Evolutionary conservation across 2,329 filamentous ascomycete genomes (phyloP), one percentile per base, ranked within the genome.

Genomic region (Pyricularia sp.): DNA sequence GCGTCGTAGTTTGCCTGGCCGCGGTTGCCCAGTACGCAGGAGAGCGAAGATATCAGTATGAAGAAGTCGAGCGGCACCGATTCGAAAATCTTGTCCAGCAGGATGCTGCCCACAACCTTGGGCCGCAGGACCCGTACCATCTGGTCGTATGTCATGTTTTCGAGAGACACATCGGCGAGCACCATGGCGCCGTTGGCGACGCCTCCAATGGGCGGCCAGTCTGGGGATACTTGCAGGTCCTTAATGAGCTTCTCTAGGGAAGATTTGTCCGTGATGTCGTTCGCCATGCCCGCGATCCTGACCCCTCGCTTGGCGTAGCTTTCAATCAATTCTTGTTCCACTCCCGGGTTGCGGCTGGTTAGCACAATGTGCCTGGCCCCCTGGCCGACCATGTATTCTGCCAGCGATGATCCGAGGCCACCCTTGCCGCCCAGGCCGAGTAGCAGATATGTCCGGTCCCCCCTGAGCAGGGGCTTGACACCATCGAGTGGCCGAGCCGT

Each of bases 321-420:
- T 5, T 4, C 17, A 14, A 28, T 64, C 58, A 36, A 50, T 5
- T 7, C 14, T 42, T 31, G 1, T 36, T 67, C 42, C 23, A 67
- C 36, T 28, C 36, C 50, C 1, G 65, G 65, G 36, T 58, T 58
- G 4, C 65, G 65, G 65, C 65, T 67, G 14, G 65, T 67, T 2
- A 67, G 65, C 23, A 67, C 42, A 14, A 67, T 65, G 42, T 78
- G 70, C 14, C 75, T 71, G 0, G 80, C 81, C 0, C 81, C 81
- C 11, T 75, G 73, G 0, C 65, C 65, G 0, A 78, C 74, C 80
- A 82, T 81, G 78, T 77, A 83, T 55, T 76, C 68, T 58, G 75
- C 78, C 0, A 82, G 73, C 0, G 81, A 79, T 7, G 74, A 75
- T 1, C 81, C 81, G 1, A 81, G 65, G 36, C 65, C 65, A 12